These are phyloP conservation scores for Polytolypa hystricis DNA, from an alignment of 2,329 filamentous ascomycete species.

Conservation along the genomic window DNA sequence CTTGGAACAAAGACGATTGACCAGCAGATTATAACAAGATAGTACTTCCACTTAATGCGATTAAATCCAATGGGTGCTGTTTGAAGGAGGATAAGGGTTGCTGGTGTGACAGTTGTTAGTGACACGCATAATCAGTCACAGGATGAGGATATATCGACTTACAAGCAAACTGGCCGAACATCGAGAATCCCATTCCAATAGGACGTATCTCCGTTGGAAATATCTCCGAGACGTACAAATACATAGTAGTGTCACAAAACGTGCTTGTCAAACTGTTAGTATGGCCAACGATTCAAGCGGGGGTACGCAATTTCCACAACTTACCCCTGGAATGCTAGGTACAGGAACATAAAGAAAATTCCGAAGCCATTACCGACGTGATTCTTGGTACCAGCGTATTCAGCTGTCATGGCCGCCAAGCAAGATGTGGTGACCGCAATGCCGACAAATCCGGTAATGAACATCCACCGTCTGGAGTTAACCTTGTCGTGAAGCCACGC, in stretches of 20 bases:
- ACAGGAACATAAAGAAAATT: slow-evolving; percentile 34
- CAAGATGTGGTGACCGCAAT: slow-evolving; percentile 31
- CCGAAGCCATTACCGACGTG: slow-evolving; percentile 30
- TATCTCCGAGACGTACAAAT: slow-evolving; percentile 37
- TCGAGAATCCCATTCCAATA: slow-evolving; percentile 42
- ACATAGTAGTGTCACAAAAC: slow-evolving; percentile 38
- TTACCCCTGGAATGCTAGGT: slow-evolving; percentile 40
- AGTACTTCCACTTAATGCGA: slow-evolving; percentile 41
- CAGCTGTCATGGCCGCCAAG: slow-evolving; percentile 28
- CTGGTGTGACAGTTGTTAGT: no score
- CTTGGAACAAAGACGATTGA: slow-evolving; percentile 32
- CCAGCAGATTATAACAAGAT: slow-evolving; percentile 38
- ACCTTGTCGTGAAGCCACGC: slow-evolving; percentile 28
- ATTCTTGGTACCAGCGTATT: slow-evolving; percentile 29
- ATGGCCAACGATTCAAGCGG: slow-evolving; percentile 1
- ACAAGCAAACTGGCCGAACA: slow-evolving; percentile 41
- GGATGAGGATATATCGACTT: slow-evolving; percentile 8
- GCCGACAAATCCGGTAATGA: slow-evolving; percentile 33
- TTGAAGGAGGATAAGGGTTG: slow-evolving; percentile 40
- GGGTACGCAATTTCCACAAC: slow-evolving; percentile 5
- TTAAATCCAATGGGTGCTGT: slow-evolving; percentile 36
- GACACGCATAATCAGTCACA: no score
- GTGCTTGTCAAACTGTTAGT: slow-evolving; percentile 20
- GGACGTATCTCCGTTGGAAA: slow-evolving; percentile 41
- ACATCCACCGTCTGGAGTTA: slow-evolving; percentile 31